These are phyloP conservation scores for Prunus dulcis DNA, from an alignment of 306 rosid species.

Conservation along the genomic window DNA sequence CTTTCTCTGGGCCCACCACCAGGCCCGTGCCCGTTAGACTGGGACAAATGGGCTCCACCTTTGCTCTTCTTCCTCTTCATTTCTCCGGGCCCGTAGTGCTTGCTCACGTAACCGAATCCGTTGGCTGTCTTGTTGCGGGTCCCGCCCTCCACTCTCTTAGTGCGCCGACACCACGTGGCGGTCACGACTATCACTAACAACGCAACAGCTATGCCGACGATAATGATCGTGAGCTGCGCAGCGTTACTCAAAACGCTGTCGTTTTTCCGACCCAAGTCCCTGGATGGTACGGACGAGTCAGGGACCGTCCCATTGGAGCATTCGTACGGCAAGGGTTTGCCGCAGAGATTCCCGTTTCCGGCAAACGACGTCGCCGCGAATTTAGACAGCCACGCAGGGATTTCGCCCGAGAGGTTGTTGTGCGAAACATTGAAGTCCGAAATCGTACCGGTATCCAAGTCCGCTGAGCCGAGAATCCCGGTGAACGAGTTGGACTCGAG, in stretches of 20 bases:
- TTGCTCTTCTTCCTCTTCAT: background rate
- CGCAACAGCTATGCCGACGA: background rate
- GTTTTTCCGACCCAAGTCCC: background rate
- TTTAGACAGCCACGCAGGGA: slow-evolving; percentile 12
- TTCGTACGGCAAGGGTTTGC: slow-evolving; percentile 15
- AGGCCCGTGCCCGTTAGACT: background rate
- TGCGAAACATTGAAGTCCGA: slow-evolving; percentile 19
- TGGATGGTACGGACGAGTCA: background rate
- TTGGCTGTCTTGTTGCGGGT: background rate
- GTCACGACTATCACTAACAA: background rate
- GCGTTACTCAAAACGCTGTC: background rate
- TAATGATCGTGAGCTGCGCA: background rate
- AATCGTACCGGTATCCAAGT: background rate
- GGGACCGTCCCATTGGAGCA: slow-evolving; percentile 11
- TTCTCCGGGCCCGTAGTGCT: background rate
- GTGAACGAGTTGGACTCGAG: slow-evolving; percentile 30
- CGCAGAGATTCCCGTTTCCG: slow-evolving; percentile 20
- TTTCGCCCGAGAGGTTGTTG: slow-evolving; percentile 27
- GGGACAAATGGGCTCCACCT: background rate
- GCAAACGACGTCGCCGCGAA: slow-evolving; percentile 12
- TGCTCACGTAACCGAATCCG: background rate
- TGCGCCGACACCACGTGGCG: background rate
- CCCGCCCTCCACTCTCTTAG: background rate
- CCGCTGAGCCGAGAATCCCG: background rate
- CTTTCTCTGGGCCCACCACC: slow-evolving; percentile 2